Base-by-base conservation (phyloP, 208 protist species). In the Histomonas meleagridis region DNA sequence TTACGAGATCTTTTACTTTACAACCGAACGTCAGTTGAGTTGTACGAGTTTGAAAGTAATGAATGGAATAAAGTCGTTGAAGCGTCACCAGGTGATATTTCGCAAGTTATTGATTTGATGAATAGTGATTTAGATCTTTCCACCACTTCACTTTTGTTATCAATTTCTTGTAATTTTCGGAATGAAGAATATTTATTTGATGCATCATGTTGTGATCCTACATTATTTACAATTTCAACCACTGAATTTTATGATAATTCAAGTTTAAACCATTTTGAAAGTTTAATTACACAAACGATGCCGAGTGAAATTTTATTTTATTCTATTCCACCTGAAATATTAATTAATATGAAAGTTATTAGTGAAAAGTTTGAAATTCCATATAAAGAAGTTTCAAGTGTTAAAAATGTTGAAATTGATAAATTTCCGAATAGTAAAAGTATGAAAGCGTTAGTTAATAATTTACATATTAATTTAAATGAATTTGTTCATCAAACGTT, bases 231-330 rank as follows among this genome's bases (percentile, higher is more conserved):
- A 55, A 86, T 86, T 38, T 40, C 76, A 9, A 86, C 76, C 32
- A 86, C 76, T 57, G 76, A 86, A 86, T 86, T 86, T n/a, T 4
- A 55, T 38, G 76, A 86, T 51, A 55, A 40, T 32, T 65, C 60
- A 28, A 55, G 46, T 38, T 55, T 86, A 21, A 23, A 18, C 35
- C 46, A 86, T 55, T 86, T 55, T 55, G 76, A 86, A 86, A 86
- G 16, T 57, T 86, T 86, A 40, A 55, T 86, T 14, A 86, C 40
- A 7, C 76, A 86, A 86, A 86, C 76, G 55, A 86, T 86, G 76
- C 76, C 76, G 38, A 86, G 76, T 55, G 76, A 86, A 86, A 46
- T 86, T 1, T 21, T 86, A 18, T 51, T 86, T 86, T 43, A 16
- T 38, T 40, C 18, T 51, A 55, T 86, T 55, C 18, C n/a, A 10